phyloP scores from a whole-genome alignment of 306 rosid genomes.

The Pterocarpus macrocarpus region DNA sequence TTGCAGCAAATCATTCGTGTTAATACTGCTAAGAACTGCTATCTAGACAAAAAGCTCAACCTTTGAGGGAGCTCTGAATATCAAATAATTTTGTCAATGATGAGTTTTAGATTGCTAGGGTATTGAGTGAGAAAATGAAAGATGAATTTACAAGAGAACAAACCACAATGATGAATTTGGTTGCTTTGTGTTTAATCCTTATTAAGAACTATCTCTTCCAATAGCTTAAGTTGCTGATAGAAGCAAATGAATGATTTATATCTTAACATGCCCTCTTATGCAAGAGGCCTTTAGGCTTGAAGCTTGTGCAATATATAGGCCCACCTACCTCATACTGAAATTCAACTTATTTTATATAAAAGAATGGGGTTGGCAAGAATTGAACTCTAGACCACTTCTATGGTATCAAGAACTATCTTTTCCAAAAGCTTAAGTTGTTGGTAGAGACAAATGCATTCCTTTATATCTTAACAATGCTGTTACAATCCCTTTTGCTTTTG shows the following conservation, averaged over 20 bases:
- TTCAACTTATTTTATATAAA: neutral
- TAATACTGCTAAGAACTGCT: neutral
- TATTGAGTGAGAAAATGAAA: slow-evolving; percentile 15
- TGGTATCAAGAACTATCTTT: neutral
- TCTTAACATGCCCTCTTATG: no score
- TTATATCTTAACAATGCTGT: neutral
- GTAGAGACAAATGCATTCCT: neutral
- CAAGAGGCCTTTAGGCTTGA: neutral
- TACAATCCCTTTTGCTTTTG: slow-evolving; percentile 27
- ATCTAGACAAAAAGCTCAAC: neutral
- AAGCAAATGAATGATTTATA: no score
- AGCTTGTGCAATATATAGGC: neutral
- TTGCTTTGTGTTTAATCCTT: no score
- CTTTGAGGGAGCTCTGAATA: neutral
- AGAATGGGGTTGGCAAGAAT: neutral
- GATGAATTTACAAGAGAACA: slow-evolving; percentile 19
- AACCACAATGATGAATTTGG: neutral
- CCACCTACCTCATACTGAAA: neutral
- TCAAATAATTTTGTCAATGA: slow-evolving; percentile 11
- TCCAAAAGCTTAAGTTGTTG: neutral
- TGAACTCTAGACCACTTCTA: neutral
- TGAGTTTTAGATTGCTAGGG: neutral
- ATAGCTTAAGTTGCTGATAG: no score
- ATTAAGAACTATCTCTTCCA: no score
- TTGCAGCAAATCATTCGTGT: slow-evolving; percentile 25